Percentiles rank a stretch among this genome's conserved stretches.
Conservation (phyloP, 2,329 filamentous ascomycete genomes). For the Leptographium galeiforme region DNA sequence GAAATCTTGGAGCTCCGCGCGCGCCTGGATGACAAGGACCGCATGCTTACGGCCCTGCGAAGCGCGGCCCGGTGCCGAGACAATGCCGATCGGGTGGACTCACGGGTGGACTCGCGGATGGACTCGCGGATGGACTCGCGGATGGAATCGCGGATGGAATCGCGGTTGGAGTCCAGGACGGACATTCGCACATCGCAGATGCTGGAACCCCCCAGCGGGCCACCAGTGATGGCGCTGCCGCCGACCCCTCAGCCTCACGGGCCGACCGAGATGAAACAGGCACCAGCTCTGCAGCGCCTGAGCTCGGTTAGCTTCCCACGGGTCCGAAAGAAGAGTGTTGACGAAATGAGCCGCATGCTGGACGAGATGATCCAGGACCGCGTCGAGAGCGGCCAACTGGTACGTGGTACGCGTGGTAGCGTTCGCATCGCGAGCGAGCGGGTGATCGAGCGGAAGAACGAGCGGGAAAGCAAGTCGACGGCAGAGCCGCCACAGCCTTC, state of each 20-base stretch:
- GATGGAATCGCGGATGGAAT: conserved; percentile 13
- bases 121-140: conserved; percentile 20
- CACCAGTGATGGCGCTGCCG: conserved; percentile 11
- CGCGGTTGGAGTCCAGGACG: conserved; percentile 13
- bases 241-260: conserved; percentile 8
- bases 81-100: conserved; percentile 47
- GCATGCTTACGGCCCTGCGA: conserved; percentile 78
- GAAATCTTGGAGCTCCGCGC: conserved; percentile 88
- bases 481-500: not conserved
- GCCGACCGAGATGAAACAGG: conserved; percentile 1
- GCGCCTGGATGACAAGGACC: conserved; percentile 84
- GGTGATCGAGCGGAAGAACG: conserved; percentile 25
- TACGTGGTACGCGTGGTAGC: conserved; percentile 54
- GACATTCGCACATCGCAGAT: conserved; percentile 21
- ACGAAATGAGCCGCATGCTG: conserved; percentile 85
- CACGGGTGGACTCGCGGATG: conserved; percentile 13
- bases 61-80: conserved; percentile 79
- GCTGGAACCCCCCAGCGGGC: conserved; percentile 18
- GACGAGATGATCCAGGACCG: conserved; percentile 94
- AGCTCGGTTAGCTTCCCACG: conserved; percentile 18
- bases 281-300: conserved; percentile 1
- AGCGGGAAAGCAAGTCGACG: conserved; percentile 20
- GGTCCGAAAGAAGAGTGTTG: conserved; percentile 55
- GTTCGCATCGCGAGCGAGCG: conserved; percentile 33
- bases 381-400: conserved; percentile 60